A percentile compares a stretch with the other conserved stretches of the same genome.
These are phyloP conservation scores for Suillus sp. DNA, from an alignment of 768 basidiomycete species.

Conservation along the genomic window DNA sequence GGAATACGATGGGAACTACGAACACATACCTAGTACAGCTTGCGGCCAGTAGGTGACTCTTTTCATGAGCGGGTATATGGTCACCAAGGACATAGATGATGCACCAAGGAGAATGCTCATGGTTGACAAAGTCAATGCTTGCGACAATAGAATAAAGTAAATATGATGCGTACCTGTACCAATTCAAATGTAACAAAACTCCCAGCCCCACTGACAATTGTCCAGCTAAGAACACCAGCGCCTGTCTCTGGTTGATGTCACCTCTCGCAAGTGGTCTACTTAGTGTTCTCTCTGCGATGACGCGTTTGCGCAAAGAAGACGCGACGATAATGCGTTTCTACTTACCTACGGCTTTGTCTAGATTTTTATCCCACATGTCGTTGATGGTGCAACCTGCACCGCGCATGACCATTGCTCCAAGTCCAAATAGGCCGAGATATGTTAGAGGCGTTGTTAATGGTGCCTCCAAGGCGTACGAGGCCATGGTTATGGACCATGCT, in stretches of 20 bases:
- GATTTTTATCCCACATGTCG: constrained; percentile 95
- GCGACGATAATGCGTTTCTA: neutral
- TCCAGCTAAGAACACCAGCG: constrained; percentile 75
- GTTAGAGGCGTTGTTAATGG: constrained; percentile 70
- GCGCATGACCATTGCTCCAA: constrained; percentile 93
- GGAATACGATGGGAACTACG: neutral
- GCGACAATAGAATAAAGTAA: neutral
- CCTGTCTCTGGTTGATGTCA: constrained; percentile 74
- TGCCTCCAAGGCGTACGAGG: constrained; percentile 73
- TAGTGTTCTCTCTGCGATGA: constrained; percentile 72
- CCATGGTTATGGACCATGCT: constrained; percentile 99
- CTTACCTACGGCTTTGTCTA: constrained; percentile 89
- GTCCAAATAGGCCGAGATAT: constrained; percentile 82
- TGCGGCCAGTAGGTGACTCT: constrained; percentile 97
- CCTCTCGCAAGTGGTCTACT: constrained; percentile 86
- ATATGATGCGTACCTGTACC: constrained; percentile 73
- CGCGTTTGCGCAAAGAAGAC: constrained; percentile 5
- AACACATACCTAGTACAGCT: constrained; percentile 77
- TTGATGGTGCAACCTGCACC: constrained; percentile 99
- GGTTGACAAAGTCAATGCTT: constrained; percentile 5
- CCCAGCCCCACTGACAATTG: constrained; percentile 85
- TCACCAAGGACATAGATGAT: constrained; percentile 84
- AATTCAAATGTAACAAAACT: constrained; percentile 88
- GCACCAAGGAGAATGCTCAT: constrained; percentile 88
- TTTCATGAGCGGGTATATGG: constrained; percentile 96